These are phyloP conservation scores for Tylopilus sp. DNA, from an alignment of 768 basidiomycete genomes.

Conservation along the genomic window DNA sequence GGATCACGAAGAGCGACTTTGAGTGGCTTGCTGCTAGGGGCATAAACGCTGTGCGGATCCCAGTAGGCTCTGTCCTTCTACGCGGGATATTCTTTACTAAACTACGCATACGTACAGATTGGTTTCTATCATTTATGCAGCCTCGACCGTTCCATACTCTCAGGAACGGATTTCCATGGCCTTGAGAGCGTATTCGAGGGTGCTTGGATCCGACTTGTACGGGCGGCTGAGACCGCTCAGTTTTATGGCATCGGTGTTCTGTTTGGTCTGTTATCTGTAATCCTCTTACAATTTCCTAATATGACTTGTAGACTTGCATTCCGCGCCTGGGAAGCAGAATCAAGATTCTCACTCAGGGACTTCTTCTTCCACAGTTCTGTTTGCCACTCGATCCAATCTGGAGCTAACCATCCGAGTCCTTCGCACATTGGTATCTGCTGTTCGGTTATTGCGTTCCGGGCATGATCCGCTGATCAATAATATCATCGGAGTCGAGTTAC, in stretches of 20 bases:
- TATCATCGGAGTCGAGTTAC: constrained; percentile 53
- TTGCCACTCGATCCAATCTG: constrained; percentile 47
- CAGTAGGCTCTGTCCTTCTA: constrained; percentile 51
- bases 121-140: constrained; percentile 71
- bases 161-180: constrained; percentile 62
- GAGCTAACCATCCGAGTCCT: constrained; percentile 49
- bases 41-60: constrained; percentile 59
- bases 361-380: constrained; percentile 43
- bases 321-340: constrained; percentile 76
- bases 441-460: constrained; percentile 49
- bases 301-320: constrained; percentile 57
- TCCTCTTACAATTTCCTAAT: constrained; percentile 16
- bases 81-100: background rate
- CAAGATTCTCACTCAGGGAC: constrained; percentile 64
- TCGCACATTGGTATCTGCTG: constrained; percentile 36
- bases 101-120: constrained; percentile 41
- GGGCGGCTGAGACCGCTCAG: constrained; percentile 57
- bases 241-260: constrained; percentile 66
- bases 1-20: constrained; percentile 54
- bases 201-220: constrained; percentile 63
- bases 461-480: constrained; percentile 39
- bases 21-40: constrained; percentile 51
- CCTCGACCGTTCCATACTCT: constrained; percentile 52
- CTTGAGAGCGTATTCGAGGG: constrained; percentile 50
- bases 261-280: constrained; percentile 44